Evolutionary conservation across 176 grass and related monocot genomes (phyloP).

Genomic region (Triticum dicoccoides): DNA sequence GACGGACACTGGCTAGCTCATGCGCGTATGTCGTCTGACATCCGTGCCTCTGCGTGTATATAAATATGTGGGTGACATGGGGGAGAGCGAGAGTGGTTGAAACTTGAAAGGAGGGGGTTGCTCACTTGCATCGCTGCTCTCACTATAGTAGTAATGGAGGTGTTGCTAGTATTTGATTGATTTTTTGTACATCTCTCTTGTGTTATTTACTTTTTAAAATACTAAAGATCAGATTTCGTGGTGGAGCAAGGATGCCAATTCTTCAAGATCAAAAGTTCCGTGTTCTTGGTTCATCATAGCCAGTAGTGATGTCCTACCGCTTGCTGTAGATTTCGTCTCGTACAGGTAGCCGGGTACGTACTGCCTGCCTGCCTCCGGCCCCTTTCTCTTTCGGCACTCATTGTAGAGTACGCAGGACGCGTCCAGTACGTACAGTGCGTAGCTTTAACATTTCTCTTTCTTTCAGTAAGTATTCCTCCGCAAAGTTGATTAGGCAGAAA

Average conservation of each 20-base stretch:
- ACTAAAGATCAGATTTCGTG: not conserved
- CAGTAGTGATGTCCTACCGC: not conserved
- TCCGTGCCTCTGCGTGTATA: not conserved
- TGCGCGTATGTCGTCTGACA: not conserved
- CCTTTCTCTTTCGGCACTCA: slow-evolving; percentile 11
- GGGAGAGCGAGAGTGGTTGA: not conserved
- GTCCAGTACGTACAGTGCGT: not conserved
- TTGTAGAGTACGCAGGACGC: slow-evolving; percentile 12
- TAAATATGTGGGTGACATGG: not conserved
- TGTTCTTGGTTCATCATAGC: not conserved
- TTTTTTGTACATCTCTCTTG: not conserved
- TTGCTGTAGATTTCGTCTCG: not conserved
- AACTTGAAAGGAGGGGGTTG: not conserved
- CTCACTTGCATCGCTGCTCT: not conserved
- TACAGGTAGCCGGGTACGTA: not conserved
- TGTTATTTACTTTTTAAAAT: not conserved
- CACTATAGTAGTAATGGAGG: too few relatives aligned
- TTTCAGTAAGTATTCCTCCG: not conserved
- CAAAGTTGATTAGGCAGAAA: not conserved
- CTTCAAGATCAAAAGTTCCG: not conserved
- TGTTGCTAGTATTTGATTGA: not conserved
- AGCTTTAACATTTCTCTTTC: not conserved
- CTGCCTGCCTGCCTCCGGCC: not conserved
- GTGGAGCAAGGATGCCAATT: not conserved
- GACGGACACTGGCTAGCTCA: not conserved